Percentiles rank a stretch among this genome's conserved stretches.
Evolutionary conservation across 257 asterid genomes (phyloP).

Genomic region (Petunia axillaris): DNA sequence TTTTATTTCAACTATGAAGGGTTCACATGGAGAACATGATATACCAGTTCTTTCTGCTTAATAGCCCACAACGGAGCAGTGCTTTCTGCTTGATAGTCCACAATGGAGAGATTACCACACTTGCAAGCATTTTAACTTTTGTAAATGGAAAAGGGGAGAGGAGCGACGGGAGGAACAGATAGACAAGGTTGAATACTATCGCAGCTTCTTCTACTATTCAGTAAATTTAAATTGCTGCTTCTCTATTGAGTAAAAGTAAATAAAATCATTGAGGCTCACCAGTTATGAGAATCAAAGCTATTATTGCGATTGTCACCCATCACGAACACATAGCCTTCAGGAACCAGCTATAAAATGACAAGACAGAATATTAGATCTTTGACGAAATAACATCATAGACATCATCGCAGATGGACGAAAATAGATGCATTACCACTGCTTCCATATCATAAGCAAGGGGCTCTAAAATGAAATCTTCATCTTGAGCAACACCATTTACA

Average conservation of each 20-base stretch:
- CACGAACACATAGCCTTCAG: constrained; percentile 89
- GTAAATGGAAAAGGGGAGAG: not conserved
- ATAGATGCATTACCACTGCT: constrained; percentile 55
- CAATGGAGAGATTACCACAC: constrained; percentile 1
- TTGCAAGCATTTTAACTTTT: not conserved
- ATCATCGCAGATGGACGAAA: too few species aligned
- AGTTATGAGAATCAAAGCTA: constrained; percentile 89
- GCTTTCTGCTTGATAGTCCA: not conserved
- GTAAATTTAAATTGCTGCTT: not conserved
- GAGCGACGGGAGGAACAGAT: not conserved
- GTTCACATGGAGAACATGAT: not conserved
- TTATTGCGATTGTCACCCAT: constrained; percentile 97
- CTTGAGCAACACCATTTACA: constrained; percentile 74
- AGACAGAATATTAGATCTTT: constrained; percentile 15
- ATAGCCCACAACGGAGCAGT: not conserved
- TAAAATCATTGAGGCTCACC: constrained; percentile 42
- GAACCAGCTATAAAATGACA: constrained; percentile 62
- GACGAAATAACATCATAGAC: not conserved
- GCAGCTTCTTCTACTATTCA: not conserved
- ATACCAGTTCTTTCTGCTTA: not conserved
- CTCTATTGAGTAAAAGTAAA: not conserved
- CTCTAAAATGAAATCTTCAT: constrained; percentile 87
- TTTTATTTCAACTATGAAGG: not conserved
- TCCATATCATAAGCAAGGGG: constrained; percentile 89
- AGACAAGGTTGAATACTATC: not conserved